phyloP scores from a whole-genome alignment of 495 filamentous ascomycete species.

The Penicillium malachiteum region DNA sequence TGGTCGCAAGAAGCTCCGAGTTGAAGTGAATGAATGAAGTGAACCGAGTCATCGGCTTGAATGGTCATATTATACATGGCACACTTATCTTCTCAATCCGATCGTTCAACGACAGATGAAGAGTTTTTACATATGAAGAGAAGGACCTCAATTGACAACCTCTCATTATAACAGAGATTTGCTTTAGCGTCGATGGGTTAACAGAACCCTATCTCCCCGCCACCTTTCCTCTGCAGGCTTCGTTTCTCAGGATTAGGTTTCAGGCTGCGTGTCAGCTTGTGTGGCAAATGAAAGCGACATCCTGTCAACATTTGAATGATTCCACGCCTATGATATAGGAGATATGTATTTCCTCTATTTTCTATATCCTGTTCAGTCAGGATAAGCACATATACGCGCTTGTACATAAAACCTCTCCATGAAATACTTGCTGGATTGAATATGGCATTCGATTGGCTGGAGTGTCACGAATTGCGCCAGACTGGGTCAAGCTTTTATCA shows the following conservation, averaged over 20 bases:
- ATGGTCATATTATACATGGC: not conserved
- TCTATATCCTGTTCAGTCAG: too few species aligned
- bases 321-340: too few species aligned
- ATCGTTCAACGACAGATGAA: not conserved
- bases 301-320: too few species aligned
- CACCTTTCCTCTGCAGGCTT: not conserved
- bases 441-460: too few species aligned
- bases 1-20: slow-evolving; percentile 33
- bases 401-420: too few species aligned
- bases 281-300: not conserved
- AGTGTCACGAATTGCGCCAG: too few species aligned
- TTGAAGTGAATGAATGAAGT: slow-evolving; percentile 4
- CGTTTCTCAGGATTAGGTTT: not conserved
- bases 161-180: not conserved
- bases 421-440: too few species aligned
- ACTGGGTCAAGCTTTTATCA: too few species aligned
- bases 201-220: not conserved
- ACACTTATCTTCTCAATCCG: not conserved
- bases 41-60: not conserved
- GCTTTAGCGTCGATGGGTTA: not conserved
- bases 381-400: too few species aligned
- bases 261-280: not conserved
- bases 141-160: not conserved
- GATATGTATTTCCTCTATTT: too few species aligned
- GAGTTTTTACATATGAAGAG: not conserved